Conservation (phyloP, 2,329 filamentous ascomycete species). For the Lasiodiplodia gonubiensis region DNA sequence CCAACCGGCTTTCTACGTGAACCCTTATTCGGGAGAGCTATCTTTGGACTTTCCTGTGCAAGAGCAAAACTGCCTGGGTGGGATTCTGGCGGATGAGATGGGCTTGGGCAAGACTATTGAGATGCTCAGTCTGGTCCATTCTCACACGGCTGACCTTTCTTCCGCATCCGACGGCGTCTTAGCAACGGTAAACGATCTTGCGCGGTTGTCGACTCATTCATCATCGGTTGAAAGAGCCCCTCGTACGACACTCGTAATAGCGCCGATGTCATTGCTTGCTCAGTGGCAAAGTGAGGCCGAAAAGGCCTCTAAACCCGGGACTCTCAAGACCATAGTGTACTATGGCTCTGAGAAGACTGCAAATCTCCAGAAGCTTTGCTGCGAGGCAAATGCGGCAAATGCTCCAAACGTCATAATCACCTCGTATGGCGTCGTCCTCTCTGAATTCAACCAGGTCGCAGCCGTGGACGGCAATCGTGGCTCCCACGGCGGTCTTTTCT, state of each 20-base stretch:
- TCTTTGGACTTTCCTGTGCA: constrained; percentile 91
- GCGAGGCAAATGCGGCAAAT: constrained; percentile 70
- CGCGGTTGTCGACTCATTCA: constrained; percentile 65
- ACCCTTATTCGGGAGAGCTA: constrained; percentile 94
- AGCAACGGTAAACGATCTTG: constrained; percentile 64
- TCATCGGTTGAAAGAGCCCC: constrained; percentile 71
- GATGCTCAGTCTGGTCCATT: constrained; percentile 92
- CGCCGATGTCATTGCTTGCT: constrained; percentile 92
- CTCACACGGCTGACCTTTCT: constrained; percentile 68
- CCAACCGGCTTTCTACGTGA: constrained; percentile 85
- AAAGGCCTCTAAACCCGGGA: constrained; percentile 84
- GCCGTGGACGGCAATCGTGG: constrained; percentile 69
- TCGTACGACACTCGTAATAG: constrained; percentile 91
- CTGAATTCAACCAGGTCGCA: constrained; percentile 80
- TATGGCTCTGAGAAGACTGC: constrained; percentile 85
- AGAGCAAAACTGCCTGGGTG: constrained; percentile 92
- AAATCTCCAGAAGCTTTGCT: constrained; percentile 81
- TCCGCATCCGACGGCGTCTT: constrained; percentile 35
- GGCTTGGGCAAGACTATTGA: constrained; percentile 98
- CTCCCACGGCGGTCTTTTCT: constrained; percentile 75
- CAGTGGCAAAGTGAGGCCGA: constrained; percentile 97
- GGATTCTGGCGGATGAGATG: constrained; percentile 96
- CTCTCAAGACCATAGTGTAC: constrained; percentile 84
- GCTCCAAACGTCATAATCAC: constrained; percentile 93
- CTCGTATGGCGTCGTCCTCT: constrained; percentile 89